These are phyloP conservation scores for Hamigera avellanea DNA, from an alignment of 495 filamentous ascomycete genomes.

Conservation along the genomic window DNA sequence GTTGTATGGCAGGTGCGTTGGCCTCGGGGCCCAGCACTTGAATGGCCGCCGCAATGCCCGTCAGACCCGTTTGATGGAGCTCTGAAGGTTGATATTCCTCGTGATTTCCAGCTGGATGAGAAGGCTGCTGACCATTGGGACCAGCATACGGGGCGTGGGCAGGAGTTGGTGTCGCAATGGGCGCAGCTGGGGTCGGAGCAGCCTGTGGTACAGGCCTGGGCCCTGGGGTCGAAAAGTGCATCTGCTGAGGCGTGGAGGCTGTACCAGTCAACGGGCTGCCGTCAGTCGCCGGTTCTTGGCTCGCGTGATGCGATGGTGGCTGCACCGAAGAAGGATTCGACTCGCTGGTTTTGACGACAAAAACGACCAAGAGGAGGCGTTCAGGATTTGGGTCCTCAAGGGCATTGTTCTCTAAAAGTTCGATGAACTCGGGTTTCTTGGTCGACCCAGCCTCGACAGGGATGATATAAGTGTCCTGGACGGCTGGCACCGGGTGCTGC, in stretches of 20 bases:
- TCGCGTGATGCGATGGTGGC: conserved; percentile 31
- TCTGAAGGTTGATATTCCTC: conserved; percentile 6
- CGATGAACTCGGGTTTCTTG: conserved; percentile 59
- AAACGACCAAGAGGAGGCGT: conserved; percentile 62
- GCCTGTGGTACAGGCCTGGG: conserved; percentile 12
- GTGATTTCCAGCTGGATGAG: conserved; percentile 17
- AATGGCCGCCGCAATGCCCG: conserved; percentile 37
- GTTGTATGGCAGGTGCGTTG: conserved; percentile 49
- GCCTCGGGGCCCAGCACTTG: conserved; percentile 50
- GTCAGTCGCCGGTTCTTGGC: conserved; percentile 23
- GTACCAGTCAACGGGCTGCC: conserved; percentile 35
- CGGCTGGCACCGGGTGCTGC: conserved; percentile 52
- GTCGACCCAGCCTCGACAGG: conserved; percentile 51
- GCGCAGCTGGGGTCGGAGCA: conserved; percentile 14
- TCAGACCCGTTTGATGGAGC: conserved; percentile 17
- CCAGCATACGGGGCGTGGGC: conserved; percentile 20
- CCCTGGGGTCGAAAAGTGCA: conserved; percentile 19
- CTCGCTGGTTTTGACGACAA: conserved; percentile 52
- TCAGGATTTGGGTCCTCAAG: conserved; percentile 54
- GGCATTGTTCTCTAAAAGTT: conserved; percentile 61
- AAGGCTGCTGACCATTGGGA: conserved; percentile 7
- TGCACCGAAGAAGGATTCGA: conserved; percentile 32
- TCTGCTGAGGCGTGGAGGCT: conserved; percentile 26
- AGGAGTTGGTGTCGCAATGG: conserved; percentile 7
- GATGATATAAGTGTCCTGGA: conserved; percentile 69